Evolutionary conservation across 1,139 yeast species (phyloP).

Genomic region (Candida labiduridarum): DNA sequence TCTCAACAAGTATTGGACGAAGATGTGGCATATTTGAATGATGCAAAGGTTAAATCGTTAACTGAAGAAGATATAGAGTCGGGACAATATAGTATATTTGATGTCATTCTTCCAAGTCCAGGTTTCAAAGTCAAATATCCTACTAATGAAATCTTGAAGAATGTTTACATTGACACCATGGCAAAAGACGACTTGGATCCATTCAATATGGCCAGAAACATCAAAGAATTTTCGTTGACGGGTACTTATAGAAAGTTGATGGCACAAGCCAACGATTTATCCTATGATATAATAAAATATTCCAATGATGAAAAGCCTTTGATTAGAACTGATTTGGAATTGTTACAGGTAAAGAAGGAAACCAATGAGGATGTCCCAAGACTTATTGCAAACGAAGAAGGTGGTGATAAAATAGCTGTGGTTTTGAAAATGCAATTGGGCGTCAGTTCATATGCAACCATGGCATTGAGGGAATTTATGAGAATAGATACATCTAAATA

Average conservation of each 20-base stretch:
- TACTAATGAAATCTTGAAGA: conserved; percentile 56
- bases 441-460: conserved; percentile 92
- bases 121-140: conserved; percentile 92
- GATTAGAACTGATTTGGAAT: conserved; percentile 80
- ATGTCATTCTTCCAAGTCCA: conserved; percentile 90
- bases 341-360: conserved; percentile 49
- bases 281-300: conserved; percentile 67
- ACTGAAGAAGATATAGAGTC: conserved; percentile 71
- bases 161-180: conserved; percentile 76
- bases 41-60: conserved; percentile 65
- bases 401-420: conserved; percentile 62
- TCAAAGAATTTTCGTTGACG: conserved; percentile 85
- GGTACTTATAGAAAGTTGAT: conserved; percentile 87
- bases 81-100: conserved; percentile 68
- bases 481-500: conserved; percentile 74
- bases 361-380: conserved; percentile 22
- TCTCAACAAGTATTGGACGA: conserved; percentile 61
- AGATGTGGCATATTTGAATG: conserved; percentile 59
- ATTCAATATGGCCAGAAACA: conserved; percentile 76
- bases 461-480: conserved; percentile 94
- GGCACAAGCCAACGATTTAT: conserved; percentile 64
- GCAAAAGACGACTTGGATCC: conserved; percentile 82
- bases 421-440: conserved; percentile 78
- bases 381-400: conserved; percentile 42
- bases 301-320: conserved; percentile 65